Percentiles rank a stretch among this genome's conserved stretches.
Evolutionary conservation across 257 asterid species (phyloP).

Genomic region (Solanum boliviense): DNA sequence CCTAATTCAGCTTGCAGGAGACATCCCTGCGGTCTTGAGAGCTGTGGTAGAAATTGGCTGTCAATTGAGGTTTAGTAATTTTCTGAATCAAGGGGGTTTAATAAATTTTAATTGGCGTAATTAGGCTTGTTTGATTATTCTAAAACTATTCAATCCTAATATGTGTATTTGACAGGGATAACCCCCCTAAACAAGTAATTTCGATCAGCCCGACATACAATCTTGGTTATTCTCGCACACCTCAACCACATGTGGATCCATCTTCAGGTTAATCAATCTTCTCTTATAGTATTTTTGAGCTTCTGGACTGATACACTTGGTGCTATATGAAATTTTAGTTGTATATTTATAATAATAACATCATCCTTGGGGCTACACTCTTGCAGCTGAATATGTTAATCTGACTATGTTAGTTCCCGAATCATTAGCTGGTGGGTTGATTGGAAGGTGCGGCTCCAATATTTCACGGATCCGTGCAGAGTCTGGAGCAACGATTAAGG

Average conservation of each 20-base stretch:
- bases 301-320: constrained; percentile 20
- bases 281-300: neutral
- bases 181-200: constrained; percentile 87
- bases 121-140: neutral
- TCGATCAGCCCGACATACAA: constrained; percentile 58
- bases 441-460: constrained; percentile 93
- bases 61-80: constrained; percentile 51
- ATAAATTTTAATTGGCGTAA: neutral
- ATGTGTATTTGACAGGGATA: constrained; percentile 45
- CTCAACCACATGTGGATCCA: constrained; percentile 59
- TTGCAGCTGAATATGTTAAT: constrained; percentile 75
- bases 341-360: constrained; percentile 21
- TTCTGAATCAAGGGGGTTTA: constrained; percentile 23
- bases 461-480: constrained; percentile 90
- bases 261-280: constrained; percentile 48
- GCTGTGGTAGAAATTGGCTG: constrained; percentile 89
- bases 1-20: constrained; percentile 70
- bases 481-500: constrained; percentile 91
- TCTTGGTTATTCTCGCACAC: constrained; percentile 38
- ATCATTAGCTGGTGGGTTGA: constrained; percentile 87
- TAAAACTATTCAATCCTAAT: neutral
- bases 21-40: constrained; percentile 69
- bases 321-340: constrained; percentile 9
- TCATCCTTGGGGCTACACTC: constrained; percentile 29
- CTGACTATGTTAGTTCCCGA: constrained; percentile 86